phyloP scores from a whole-genome alignment of 768 basidiomycete genomes.

The Astraeus odoratus region DNA sequence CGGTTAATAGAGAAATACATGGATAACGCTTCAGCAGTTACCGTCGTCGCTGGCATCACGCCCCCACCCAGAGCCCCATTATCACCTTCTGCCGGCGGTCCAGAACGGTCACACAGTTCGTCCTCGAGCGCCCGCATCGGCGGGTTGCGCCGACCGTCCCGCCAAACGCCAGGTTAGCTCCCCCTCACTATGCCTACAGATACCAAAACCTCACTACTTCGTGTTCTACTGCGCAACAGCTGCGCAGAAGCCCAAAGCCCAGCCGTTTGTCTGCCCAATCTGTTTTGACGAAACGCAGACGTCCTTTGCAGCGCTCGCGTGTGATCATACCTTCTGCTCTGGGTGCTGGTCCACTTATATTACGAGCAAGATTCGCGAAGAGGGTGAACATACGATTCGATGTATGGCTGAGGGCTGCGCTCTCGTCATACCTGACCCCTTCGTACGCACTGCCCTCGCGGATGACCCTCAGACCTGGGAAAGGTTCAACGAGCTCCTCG shows the following conservation, averaged over 20 bases:
- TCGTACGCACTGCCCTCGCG: constrained; percentile 51
- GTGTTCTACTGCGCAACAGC: background rate
- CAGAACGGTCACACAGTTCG: constrained; percentile 27
- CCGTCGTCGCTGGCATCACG: constrained; percentile 68
- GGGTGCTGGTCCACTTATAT: constrained; percentile 82
- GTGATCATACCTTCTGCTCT: constrained; percentile 79
- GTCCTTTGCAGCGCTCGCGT: constrained; percentile 66
- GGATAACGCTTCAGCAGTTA: constrained; percentile 75
- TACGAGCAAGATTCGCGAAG: constrained; percentile 73
- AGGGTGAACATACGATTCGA: constrained; percentile 63
- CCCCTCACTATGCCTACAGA: constrained; percentile 18
- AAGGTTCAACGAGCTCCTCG: constrained; percentile 82
- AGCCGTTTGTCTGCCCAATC: constrained; percentile 83
- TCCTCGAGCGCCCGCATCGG: constrained; percentile 19
- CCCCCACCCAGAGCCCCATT: constrained; percentile 21
- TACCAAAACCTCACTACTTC: constrained; percentile 14
- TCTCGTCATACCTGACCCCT: constrained; percentile 55
- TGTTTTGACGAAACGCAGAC: constrained; percentile 81
- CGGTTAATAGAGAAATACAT: constrained; percentile 94
- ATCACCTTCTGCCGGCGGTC: constrained; percentile 21
- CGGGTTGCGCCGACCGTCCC: constrained; percentile 22
- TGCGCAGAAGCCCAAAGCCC: constrained; percentile 23
- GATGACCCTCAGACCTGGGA: constrained; percentile 47
- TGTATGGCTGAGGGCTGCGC: constrained; percentile 81
- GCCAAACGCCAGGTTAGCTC: constrained; percentile 23